Conservation (phyloP, 306 rosid genomes). For the Cucumis hystrix region DNA sequence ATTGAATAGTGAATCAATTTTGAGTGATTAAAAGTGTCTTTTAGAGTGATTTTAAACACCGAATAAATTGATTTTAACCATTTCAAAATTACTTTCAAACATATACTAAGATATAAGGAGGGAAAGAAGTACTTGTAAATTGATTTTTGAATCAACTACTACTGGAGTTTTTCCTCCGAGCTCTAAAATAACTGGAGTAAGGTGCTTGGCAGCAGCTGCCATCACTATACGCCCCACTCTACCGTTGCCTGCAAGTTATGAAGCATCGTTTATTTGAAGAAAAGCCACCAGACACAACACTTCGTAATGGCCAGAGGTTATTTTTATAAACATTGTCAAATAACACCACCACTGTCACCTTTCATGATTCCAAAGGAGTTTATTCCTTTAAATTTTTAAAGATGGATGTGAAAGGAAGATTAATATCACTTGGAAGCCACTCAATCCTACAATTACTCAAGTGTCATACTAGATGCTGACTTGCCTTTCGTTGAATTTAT, state of each 20-base stretch:
- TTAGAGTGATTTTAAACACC: too few relatives aligned
- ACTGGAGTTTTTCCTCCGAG: conserved; percentile 97
- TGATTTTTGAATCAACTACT: conserved; percentile 63
- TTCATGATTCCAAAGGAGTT: too few relatives aligned
- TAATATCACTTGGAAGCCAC: not conserved
- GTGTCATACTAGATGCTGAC: not conserved
- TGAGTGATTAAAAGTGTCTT: too few relatives aligned
- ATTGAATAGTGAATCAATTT: too few relatives aligned
- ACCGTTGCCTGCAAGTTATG: conserved; percentile 47
- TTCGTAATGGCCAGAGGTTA: not conserved
- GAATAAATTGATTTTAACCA: too few relatives aligned
- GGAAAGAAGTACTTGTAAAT: conserved; percentile 34
- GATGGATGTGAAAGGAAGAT: not conserved
- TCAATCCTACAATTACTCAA: not conserved
- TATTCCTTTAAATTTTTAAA: not conserved
- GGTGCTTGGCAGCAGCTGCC: conserved; percentile 97
- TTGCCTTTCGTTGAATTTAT: not conserved
- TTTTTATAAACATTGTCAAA: not conserved
- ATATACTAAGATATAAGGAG: not conserved
- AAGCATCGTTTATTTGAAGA: not conserved
- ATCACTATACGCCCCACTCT: conserved; percentile 78
- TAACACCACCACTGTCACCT: not conserved
- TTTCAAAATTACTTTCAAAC: too few relatives aligned
- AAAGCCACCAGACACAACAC: not conserved
- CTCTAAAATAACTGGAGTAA: conserved; percentile 92